A percentile compares a stretch with the other conserved stretches of the same genome.
Evolutionary conservation across 352 stramenopile species (phyloP).

Genomic region (Blastocystis sp.): DNA sequence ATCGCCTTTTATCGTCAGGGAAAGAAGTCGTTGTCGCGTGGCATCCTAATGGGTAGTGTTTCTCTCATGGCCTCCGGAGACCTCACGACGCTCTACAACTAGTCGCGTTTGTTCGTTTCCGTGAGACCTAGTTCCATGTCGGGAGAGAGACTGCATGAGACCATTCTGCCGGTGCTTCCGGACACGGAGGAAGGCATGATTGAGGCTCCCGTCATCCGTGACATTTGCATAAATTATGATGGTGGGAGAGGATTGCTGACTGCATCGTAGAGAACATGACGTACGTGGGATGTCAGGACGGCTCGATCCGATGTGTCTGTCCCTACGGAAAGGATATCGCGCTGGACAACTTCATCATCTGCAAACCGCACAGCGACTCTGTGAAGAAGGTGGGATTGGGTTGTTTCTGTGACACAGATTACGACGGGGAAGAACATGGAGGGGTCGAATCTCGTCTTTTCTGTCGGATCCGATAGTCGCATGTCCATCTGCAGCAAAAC

Average conservation of each 20-base stretch:
- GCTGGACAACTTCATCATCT: constrained; percentile 23
- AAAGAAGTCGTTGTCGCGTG: not conserved
- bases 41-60: not conserved
- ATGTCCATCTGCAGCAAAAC: constrained; percentile 35
- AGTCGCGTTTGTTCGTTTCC: not conserved
- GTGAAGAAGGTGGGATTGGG: constrained; percentile 10
- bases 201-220: not conserved
- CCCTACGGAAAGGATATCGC: constrained; percentile 6
- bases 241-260: not conserved
- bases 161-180: not conserved
- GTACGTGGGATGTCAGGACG: constrained; percentile 5
- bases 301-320: not conserved
- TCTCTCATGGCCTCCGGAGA: not conserved
- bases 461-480: not conserved
- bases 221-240: constrained; percentile 35
- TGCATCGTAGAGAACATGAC: not conserved
- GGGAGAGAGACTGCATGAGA: not conserved
- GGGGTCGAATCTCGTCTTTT: constrained; percentile 11
- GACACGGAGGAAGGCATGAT: not conserved
- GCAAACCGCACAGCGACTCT: not conserved
- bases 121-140: not conserved
- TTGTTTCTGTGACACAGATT: not conserved
- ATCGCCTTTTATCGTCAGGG: constrained; percentile 16
- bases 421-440: constrained; percentile 29
- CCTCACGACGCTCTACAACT: constrained; percentile 9